Base-by-base conservation (phyloP, 2,329 filamentous ascomycete genomes). In the Lachnellula arida region DNA sequence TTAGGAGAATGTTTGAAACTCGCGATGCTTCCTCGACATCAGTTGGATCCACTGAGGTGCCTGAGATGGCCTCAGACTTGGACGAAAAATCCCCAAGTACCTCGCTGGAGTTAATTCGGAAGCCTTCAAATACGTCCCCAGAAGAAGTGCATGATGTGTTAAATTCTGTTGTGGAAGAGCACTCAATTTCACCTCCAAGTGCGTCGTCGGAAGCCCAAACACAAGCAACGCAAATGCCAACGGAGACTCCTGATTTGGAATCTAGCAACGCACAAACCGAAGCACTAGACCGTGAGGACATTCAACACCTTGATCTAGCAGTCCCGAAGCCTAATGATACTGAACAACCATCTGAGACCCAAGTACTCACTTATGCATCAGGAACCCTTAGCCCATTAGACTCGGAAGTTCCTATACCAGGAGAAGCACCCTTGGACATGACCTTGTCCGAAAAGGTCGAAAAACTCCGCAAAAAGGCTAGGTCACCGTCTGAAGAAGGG, bases 1-100 rank as follows among this genome's bases (percentile, higher is more conserved):
- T 99, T 55, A 93, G 89, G 70, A 96, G 95, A 70, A 89, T 99
- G 70, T 99, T 99, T 68, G 84, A 93, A 7, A 92, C 97, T 70
- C 66, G 67, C 15, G 88, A 91, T 65, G 90, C 92, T 60, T 91
- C 90, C 2, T 87, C 88, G 57, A 86, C 90, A 56, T 88, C 89
- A 0, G 75, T 92, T 15, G 78, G 80, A 5, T 84, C 87, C 6
- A 82, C 82, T 12, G 91, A 95, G 49, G 84, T 78, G 2, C 74
- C 77, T 7, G 85, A 87, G 22, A 74, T 76, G 2, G 74, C 73
- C 15, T 73, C 76, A 5, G 79, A 81, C 56, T 69, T 73, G 11
- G 75, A 78, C 8, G 68, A 71, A 48, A 80, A 81, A 51, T 65
- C 64, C 11, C 66, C 73, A 1, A 71, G 73, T 39, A 64, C 65